Evolutionary conservation across 2,329 filamentous ascomycete species (phyloP), one percentile per base, ranked within the genome.

Genomic region (Fusarium sp.): DNA sequence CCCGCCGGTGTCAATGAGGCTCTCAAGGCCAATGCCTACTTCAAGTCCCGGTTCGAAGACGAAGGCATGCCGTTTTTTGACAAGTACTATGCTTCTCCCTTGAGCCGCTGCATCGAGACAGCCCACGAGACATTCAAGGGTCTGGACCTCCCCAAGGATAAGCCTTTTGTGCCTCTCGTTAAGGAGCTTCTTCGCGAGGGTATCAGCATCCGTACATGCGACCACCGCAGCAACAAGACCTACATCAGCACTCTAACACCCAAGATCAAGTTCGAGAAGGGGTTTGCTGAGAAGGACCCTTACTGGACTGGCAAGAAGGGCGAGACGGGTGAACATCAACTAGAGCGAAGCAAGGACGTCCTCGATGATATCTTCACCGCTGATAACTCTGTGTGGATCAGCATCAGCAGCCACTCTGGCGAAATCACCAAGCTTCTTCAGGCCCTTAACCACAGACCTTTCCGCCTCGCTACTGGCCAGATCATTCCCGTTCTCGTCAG

Each of bases 121-220:
- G 86, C 89, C 6, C 83, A 86, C 52, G 75, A 89, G 20, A 91
- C 89, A 3, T 92, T 90, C 72, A 74, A 75, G 3, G 81, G 78
- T 13, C 80, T 92, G 4, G 70, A 79, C 3, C 74, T 91, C 3
- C 87, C 88, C 1, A 74, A 75, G 9, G 75, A 80, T 5, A 75
- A 75, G 13, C 84, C 83, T 0, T 92, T 91, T 68, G 75, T 77
- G 3, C 90, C 89, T 0, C 79, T 81, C 2, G 79, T 92, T 63
- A 92, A 91, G 76, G 90, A 92, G 71, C 75, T 84, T 35, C 80
- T 92, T 67, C 83, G 90, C 30, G 90, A 92, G 76, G 85, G 86
- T 3, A 86, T 92, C 56, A 88, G 85, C 54, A 86, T 88, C 41
- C 90, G 92, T 74, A 91, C 89, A 0, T 93, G 90, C 74, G 88